Percentiles rank a stretch among this genome's conserved stretches.
phyloP scores from a whole-genome alignment of 768 basidiomycete species.

The Solioccasus polychromus region DNA sequence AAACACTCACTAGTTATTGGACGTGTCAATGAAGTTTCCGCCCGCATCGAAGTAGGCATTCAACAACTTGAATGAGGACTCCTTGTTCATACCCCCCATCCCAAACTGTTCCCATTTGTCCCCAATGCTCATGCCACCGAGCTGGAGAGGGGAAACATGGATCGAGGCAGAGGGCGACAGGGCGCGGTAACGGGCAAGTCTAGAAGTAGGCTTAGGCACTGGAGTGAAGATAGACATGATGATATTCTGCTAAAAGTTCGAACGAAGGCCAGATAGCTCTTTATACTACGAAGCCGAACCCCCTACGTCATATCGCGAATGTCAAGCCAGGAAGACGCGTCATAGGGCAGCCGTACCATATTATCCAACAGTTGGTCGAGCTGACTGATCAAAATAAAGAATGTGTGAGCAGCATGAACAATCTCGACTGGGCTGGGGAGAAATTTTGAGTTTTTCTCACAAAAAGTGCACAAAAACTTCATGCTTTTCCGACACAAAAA shows the following conservation, averaged over 20 bases:
- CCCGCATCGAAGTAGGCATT: constrained; percentile 44
- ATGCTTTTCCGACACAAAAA: no score
- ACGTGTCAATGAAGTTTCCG: constrained; percentile 50
- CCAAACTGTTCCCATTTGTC: constrained; percentile 33
- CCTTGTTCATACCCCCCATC: constrained; percentile 42
- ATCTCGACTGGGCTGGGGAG: no score
- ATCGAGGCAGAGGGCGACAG: constrained; percentile 42
- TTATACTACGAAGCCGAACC: no score
- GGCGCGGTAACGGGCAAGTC: constrained; percentile 34
- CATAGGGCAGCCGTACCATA: no score
- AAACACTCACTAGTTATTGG: constrained; percentile 40
- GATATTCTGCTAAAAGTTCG: background rate
- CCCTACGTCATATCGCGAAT: no score
- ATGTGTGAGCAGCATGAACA: no score
- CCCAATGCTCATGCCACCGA: constrained; percentile 49
- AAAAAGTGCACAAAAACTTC: no score
- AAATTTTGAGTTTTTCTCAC: no score
- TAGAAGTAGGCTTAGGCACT: constrained; percentile 29
- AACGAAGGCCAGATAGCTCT: background rate
- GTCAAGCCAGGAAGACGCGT: no score
- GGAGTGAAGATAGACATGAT: constrained; percentile 1
- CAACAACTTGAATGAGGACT: constrained; percentile 43
- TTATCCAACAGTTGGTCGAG: no score
- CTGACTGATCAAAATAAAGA: no score
- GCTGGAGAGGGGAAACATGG: constrained; percentile 45